A percentile compares a stretch with the other conserved stretches of the same genome.
phyloP scores from a whole-genome alignment of 352 stramenopile genomes.

The Phytopythium mirpurense region DNA sequence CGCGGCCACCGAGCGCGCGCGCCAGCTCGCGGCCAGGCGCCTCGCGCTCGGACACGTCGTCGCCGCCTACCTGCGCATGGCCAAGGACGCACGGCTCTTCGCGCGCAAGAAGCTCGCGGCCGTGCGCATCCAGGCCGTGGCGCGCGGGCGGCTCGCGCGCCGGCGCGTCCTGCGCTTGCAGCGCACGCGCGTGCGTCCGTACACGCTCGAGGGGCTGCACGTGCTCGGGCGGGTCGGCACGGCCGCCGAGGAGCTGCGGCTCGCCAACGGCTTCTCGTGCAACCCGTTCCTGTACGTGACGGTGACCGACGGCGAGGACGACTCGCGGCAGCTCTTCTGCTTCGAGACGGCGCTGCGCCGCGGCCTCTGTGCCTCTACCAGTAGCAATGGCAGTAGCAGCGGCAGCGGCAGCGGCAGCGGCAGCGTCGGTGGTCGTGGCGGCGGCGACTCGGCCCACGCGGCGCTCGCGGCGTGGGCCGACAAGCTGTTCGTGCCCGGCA shows the following conservation, averaged over 20 bases:
- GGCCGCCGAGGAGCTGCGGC: slow-evolving; percentile 35
- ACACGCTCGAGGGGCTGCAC: slow-evolving; percentile 35
- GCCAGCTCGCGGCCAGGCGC: slow-evolving; percentile 41
- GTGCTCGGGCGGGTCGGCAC: slow-evolving; percentile 13
- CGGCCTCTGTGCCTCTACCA: slow-evolving; percentile 6
- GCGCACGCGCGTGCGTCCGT: slow-evolving; percentile 53
- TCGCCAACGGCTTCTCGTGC: slow-evolving; percentile 67
- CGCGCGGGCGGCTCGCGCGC: slow-evolving; percentile 48
- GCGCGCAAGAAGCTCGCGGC: slow-evolving; percentile 53
- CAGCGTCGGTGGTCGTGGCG: too few species aligned
- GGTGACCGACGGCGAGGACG: slow-evolving; percentile 58
- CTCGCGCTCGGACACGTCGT: slow-evolving; percentile 44
- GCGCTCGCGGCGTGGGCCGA: slow-evolving; percentile 49
- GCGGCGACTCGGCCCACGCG: too few species aligned
- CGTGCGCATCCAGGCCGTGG: slow-evolving; percentile 45
- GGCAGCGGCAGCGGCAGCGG: too few species aligned
- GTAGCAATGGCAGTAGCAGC: too few species aligned
- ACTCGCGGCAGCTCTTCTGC: slow-evolving; percentile 62
- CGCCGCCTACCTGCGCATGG: slow-evolving; percentile 65
- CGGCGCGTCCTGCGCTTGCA: slow-evolving; percentile 38
- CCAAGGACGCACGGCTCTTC: slow-evolving; percentile 47
- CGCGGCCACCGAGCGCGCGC: slow-evolving; percentile 27
- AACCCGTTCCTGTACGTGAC: slow-evolving; percentile 73
- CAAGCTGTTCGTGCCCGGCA: slow-evolving; percentile 55
- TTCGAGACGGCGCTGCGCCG: slow-evolving; percentile 58